phyloP scores from a whole-genome alignment of 139 green algal species.

The Chlamydomonas schloesseri region DNA sequence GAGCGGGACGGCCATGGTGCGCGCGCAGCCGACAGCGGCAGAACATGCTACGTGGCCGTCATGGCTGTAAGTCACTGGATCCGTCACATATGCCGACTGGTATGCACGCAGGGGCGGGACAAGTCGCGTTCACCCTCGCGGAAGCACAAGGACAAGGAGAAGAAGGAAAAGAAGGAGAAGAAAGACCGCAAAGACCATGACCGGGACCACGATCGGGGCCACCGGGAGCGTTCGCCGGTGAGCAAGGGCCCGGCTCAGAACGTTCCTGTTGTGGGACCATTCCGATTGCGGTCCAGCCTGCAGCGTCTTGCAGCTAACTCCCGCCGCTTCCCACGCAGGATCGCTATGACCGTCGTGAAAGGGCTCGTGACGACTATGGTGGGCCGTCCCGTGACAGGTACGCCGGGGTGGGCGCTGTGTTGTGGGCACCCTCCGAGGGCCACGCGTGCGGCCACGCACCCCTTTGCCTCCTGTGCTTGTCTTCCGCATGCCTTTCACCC shows the following conservation, averaged over 20 bases:
- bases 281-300: neutral
- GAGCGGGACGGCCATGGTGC: no score
- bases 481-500: no score
- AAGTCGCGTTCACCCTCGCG: conserved; percentile 21
- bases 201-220: conserved; percentile 18
- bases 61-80: neutral
- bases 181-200: conserved; percentile 24
- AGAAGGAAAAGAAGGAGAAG: conserved; percentile 35
- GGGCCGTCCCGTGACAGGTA: conserved; percentile 18
- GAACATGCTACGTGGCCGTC: neutral
- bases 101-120: conserved; percentile 1
- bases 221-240: conserved; percentile 22
- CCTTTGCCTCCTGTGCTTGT: neutral
- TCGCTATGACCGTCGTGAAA: neutral
- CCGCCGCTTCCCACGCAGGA: neutral
- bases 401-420: neutral
- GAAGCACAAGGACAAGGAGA: conserved; percentile 44
- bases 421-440: neutral
- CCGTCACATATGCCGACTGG: neutral
- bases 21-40: no score
- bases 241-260: no score
- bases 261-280: no score
- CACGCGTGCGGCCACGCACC: neutral
- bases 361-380: neutral
- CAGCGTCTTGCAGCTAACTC: neutral